A percentile compares a stretch with the other conserved stretches of the same genome.
Evolutionary conservation across 108 stramenopile genomes (phyloP).

Genomic region (Stephanodiscus triporus): DNA sequence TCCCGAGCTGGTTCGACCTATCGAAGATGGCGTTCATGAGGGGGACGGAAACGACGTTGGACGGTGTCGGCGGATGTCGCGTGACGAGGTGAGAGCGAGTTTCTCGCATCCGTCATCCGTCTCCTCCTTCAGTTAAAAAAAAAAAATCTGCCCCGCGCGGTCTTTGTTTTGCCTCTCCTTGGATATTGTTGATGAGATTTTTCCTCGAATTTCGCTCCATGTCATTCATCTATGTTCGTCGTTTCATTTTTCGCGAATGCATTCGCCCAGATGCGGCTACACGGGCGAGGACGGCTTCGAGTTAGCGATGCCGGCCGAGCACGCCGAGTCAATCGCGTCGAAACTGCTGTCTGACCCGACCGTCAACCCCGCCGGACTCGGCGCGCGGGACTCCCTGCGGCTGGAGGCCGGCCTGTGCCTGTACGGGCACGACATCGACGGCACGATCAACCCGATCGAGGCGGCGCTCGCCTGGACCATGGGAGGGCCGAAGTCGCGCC

Average conservation of each 20-base stretch:
- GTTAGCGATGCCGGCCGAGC: slow-evolving; percentile 84
- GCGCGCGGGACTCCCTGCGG: slow-evolving; percentile 97
- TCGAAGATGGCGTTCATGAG: slow-evolving; percentile 95
- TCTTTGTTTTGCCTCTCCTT: too few species aligned
- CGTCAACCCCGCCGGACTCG: slow-evolving; percentile 94
- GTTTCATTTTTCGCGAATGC: not conserved
- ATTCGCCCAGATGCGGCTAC: slow-evolving; percentile 92
- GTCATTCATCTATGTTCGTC: too few species aligned
- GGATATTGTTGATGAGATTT: too few species aligned
- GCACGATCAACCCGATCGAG: slow-evolving; percentile 92
- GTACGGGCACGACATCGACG: slow-evolving; percentile 98
- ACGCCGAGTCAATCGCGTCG: slow-evolving; percentile 82
- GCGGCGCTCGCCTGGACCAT: slow-evolving; percentile 95
- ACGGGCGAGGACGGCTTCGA: slow-evolving; percentile 99
- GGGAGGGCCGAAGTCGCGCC: slow-evolving; percentile 86
- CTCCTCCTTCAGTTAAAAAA: too few species aligned
- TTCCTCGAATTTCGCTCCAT: too few species aligned
- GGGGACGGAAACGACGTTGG: slow-evolving; percentile 81
- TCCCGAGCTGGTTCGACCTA: slow-evolving; percentile 87
- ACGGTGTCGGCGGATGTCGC: slow-evolving; percentile 90
- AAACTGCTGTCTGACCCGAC: slow-evolving; percentile 73
- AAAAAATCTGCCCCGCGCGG: too few species aligned
- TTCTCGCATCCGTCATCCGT: not conserved
- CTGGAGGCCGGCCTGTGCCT: slow-evolving; percentile 99
- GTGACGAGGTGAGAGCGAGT: slow-evolving; percentile 73